Conservation (phyloP, 2,329 filamentous ascomycete species). For the Orbilia ellipsospora region DNA sequence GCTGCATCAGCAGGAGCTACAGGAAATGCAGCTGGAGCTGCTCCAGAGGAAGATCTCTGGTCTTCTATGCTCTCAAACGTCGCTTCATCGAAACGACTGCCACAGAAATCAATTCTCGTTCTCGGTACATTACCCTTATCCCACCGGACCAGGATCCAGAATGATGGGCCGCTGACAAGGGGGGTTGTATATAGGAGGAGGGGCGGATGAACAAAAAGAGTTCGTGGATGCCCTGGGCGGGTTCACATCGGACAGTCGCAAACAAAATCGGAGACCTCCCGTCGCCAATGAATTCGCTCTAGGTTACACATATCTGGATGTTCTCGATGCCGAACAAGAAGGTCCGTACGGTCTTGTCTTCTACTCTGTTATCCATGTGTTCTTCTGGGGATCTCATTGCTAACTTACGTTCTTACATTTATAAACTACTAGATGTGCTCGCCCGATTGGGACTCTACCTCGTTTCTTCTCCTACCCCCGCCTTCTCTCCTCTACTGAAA, state of each 20-base stretch:
- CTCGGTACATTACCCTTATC: slow-evolving; percentile 70
- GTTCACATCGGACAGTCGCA: slow-evolving; percentile 61
- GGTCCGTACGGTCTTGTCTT: slow-evolving; percentile 66
- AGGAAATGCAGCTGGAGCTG: slow-evolving; percentile 9
- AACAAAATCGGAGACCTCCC: slow-evolving; percentile 73
- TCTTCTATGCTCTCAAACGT: slow-evolving; percentile 90
- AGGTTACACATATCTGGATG: slow-evolving; percentile 94
- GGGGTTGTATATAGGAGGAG: slow-evolving; percentile 57
- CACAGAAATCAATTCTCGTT: slow-evolving; percentile 90
- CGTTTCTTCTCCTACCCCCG: slow-evolving; percentile 82
- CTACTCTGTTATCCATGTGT: neutral
- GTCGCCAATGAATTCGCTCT: slow-evolving; percentile 92
- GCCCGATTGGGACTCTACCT: slow-evolving; percentile 90
- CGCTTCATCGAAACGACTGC: slow-evolving; percentile 86
- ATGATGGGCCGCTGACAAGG: slow-evolving; percentile 26
- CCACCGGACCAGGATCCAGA: too few relatives aligned
- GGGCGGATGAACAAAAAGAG: slow-evolving; percentile 59
- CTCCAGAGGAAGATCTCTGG: slow-evolving; percentile 79
- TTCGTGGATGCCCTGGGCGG: slow-evolving; percentile 62
- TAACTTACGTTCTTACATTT: neutral
- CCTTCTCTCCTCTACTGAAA: slow-evolving; percentile 83
- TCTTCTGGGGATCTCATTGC: neutral
- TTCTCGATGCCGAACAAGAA: slow-evolving; percentile 92
- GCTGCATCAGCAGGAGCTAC: slow-evolving; percentile 17
- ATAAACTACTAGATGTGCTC: slow-evolving; percentile 74